A percentile compares a stretch with the other conserved stretches of the same genome.
These are phyloP conservation scores for Erysimum cheiranthoides DNA, from an alignment of 345 rosid genomes.

Conservation along the genomic window DNA sequence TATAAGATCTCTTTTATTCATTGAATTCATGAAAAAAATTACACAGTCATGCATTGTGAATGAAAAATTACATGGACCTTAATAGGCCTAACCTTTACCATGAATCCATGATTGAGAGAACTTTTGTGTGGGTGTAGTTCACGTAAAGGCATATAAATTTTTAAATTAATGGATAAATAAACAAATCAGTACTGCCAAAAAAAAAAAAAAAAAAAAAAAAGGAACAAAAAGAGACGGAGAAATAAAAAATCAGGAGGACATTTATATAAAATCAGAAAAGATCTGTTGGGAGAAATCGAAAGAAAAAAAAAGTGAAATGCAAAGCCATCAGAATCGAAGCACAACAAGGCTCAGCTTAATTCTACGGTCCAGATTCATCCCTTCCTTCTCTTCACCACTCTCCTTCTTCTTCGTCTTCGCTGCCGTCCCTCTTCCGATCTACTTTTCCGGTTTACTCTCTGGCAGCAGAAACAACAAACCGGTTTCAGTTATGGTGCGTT, in stretches of 20 bases:
- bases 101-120: not conserved
- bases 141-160: conserved; percentile 7
- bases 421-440: conserved; percentile 40
- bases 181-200: not conserved
- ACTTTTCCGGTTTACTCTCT: conserved; percentile 43
- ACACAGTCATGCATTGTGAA: not conserved
- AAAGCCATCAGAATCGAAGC: conserved; percentile 40
- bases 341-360: conserved; percentile 7
- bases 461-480: conserved; percentile 33
- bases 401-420: conserved; percentile 43
- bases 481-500: conserved; percentile 38
- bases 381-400: conserved; percentile 38
- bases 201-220: too few relatives aligned
- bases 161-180: not conserved
- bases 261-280: conserved; percentile 26
- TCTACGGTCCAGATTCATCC: conserved; percentile 44
- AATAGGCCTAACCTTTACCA: too few relatives aligned
- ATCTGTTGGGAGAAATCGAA: conserved; percentile 26
- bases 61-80: conserved; percentile 3
- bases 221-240: not conserved
- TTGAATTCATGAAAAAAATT: not conserved
- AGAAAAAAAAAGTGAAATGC: conserved; percentile 32
- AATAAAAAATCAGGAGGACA: not conserved
- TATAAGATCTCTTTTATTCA: not conserved
- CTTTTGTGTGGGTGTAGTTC: not conserved